phyloP scores from a whole-genome alignment of 1,284 basidiomycete genomes.

The Termitomyces sp. region DNA sequence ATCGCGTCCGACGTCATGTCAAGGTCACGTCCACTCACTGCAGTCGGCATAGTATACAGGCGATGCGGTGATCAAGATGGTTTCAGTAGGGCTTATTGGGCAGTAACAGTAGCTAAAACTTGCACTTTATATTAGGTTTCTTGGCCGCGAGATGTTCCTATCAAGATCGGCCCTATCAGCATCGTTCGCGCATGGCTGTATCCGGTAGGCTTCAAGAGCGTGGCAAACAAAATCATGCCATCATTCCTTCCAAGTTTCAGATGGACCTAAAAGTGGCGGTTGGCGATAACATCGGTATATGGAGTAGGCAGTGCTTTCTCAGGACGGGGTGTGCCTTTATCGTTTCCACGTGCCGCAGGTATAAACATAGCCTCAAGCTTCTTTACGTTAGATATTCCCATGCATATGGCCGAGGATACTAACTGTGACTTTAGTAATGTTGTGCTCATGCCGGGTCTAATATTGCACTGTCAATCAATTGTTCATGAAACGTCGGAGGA shows the following conservation, averaged over 20 bases:
- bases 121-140: background rate
- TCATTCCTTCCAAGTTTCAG: constrained; percentile 2
- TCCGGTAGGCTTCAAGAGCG: background rate
- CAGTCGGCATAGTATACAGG: background rate
- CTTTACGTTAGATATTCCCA: background rate
- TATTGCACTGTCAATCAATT: background rate
- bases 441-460: background rate
- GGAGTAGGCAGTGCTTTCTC: background rate
- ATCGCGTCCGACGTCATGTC: constrained; percentile 72
- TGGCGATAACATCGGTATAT: constrained; percentile 2
- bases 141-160: background rate
- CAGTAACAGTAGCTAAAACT: background rate
- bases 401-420: background rate
- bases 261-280: background rate
- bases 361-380: background rate
- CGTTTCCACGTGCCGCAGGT: background rate
- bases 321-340: background rate
- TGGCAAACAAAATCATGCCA: background rate
- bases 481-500: background rate
- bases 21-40: constrained; percentile 26
- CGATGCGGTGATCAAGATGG: background rate
- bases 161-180: constrained; percentile 5
- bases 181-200: background rate
- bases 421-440: background rate
- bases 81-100: background rate